A percentile compares a stretch with the other conserved stretches of the same genome.
phyloP scores from a whole-genome alignment of 768 basidiomycete genomes.

The Hygrophoropsis aurantiaca region DNA sequence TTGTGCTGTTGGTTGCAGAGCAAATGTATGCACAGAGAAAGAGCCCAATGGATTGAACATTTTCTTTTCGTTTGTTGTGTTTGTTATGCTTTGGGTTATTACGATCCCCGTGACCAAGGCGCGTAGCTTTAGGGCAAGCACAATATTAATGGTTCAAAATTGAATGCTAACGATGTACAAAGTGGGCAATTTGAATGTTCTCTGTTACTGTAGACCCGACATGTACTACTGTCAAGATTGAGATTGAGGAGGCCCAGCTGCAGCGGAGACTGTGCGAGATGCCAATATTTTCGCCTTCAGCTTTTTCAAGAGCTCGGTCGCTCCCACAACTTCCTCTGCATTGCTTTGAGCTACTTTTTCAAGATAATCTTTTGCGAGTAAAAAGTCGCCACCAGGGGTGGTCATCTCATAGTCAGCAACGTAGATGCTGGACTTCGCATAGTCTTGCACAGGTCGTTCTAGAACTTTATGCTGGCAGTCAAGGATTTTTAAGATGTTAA shows the following conservation, averaged over 20 bases:
- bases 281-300: slow-evolving; percentile 37
- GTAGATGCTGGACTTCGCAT: slow-evolving; percentile 80
- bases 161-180: neutral
- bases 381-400: slow-evolving; percentile 61
- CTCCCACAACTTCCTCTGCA: slow-evolving; percentile 75
- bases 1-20: slow-evolving; percentile 15
- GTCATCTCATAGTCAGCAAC: slow-evolving; percentile 79
- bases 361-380: slow-evolving; percentile 70
- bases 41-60: slow-evolving; percentile 30
- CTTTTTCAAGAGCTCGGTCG: slow-evolving; percentile 67
- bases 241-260: neutral
- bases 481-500: slow-evolving; percentile 4
- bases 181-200: neutral
- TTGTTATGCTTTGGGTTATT: slow-evolving; percentile 38
- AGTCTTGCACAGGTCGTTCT: slow-evolving; percentile 74
- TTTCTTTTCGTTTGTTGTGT: slow-evolving; percentile 33
- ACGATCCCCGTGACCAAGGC: slow-evolving; percentile 35
- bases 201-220: too few species aligned
- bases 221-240: slow-evolving; percentile 5
- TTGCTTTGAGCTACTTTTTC: slow-evolving; percentile 77
- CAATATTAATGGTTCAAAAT: neutral
- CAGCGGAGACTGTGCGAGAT: slow-evolving; percentile 14
- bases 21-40: slow-evolving; percentile 27
- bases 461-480: slow-evolving; percentile 18
- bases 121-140: slow-evolving; percentile 32